These are phyloP conservation scores for Chlorella sp. DNA, from an alignment of 139 green algal genomes.

Conservation along the genomic window DNA sequence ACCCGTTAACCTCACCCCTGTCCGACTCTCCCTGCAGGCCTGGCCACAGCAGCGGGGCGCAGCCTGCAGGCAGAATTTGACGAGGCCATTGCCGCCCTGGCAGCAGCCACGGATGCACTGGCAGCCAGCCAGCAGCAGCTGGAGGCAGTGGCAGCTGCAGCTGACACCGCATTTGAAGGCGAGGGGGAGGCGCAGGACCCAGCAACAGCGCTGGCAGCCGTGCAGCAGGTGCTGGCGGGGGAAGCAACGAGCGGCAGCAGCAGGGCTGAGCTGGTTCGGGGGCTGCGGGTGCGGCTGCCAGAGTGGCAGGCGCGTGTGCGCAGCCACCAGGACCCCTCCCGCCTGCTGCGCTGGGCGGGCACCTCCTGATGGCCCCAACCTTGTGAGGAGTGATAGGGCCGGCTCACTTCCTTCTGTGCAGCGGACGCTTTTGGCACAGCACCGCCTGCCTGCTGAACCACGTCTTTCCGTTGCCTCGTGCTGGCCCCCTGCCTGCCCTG, in stretches of 20 bases:
- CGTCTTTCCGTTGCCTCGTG: too few relatives aligned
- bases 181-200: neutral
- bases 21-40: constrained; percentile 15
- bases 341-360: constrained; percentile 60
- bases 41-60: constrained; percentile 41
- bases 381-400: neutral
- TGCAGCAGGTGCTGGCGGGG: neutral
- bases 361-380: neutral
- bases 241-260: neutral
- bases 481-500: too few relatives aligned
- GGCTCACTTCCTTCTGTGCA: too few relatives aligned
- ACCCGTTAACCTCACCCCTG: neutral
- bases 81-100: constrained; percentile 36
- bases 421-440: too few relatives aligned
- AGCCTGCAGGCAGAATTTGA: constrained; percentile 63
- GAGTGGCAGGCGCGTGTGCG: constrained; percentile 52
- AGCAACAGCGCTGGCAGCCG: neutral
- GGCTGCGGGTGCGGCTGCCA: constrained; percentile 39
- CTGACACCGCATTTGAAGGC: neutral
- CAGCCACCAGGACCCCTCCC: constrained; percentile 49
- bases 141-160: neutral
- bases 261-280: constrained; percentile 14
- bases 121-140: neutral
- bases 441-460: too few relatives aligned
- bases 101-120: constrained; percentile 8